Evolutionary conservation across 1,284 basidiomycete species (phyloP), one percentile per base, ranked within the genome.

Genomic region (Ustilago crameri): DNA sequence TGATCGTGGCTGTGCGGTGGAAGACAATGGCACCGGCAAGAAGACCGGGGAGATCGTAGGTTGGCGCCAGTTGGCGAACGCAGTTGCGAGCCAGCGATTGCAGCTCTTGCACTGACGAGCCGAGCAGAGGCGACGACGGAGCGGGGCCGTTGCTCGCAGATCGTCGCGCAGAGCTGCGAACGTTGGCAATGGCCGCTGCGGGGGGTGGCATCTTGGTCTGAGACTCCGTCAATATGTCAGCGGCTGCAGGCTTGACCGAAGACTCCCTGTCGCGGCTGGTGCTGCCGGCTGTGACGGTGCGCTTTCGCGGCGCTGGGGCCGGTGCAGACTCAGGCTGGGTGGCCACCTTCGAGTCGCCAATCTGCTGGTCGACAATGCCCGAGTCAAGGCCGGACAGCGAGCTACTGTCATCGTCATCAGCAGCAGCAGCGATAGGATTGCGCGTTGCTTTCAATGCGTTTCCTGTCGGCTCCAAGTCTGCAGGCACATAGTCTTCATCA

Each of bases 1-100:
- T 73, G 55, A 82, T 82, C 12, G 81, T 82, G 22, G 81, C 81
- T 9, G 81, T 82, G 18, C 81, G 76, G 66, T 82, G 80, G 63
- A 82, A 82, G 3, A 82, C 81, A 45, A 82, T 70, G 14, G 79
- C 75, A 7, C 77, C 74, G 4, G 81, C 81, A 10, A 82, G 62
- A n/a, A 82, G 76, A 12, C 79, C 80, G 18, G 75, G 69, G 7
- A 82, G 56, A 42, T 82, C 81, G 60, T 82, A 82, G 18, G 80
- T 79, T 7, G 74, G 62, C 2, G 81, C 77, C 1, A 82, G 62
- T 22, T 59, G 52, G 12, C 54, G 58, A 2, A 82, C 76, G 34
- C 74, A 70, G 42, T 44, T 44, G 24, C 73, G 67, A 14, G 75
- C 73, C 2, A 67, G 61, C 10, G 46, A 41, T 44, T 72, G 68